Percentiles rank a stretch among this genome's conserved stretches.
Conservation (phyloP, 164 flowering plant species). For the Santalum album region DNA sequence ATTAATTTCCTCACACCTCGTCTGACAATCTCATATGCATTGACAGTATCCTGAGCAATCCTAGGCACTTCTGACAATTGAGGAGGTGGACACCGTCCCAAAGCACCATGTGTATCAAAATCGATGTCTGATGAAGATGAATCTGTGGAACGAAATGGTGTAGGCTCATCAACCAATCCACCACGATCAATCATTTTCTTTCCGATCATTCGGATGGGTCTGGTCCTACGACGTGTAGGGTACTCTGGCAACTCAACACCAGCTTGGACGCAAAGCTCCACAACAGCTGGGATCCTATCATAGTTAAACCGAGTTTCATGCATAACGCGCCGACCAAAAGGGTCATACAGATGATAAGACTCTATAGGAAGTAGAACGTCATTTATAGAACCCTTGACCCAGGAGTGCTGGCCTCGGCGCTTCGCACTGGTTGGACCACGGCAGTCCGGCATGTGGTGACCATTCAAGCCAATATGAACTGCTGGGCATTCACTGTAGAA, state of each 20-base stretch:
- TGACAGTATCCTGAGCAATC: conserved; percentile 60
- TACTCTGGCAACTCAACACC: conserved; percentile 81
- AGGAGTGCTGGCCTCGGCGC: conserved; percentile 58
- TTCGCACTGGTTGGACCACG: conserved; percentile 32
- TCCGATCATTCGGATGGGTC: conserved; percentile 71
- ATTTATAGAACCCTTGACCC: conserved; percentile 80
- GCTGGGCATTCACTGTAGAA: conserved; percentile 68
- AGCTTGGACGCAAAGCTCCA: conserved; percentile 95
- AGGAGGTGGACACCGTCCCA: conserved; percentile 34
- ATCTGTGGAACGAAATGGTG: conserved; percentile 18
- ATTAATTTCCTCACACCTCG: conserved; percentile 58
- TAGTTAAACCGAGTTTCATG: conserved; percentile 78
- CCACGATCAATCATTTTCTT: conserved; percentile 79
- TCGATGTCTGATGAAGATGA: conserved; percentile 31
- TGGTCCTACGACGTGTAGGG: conserved; percentile 74
- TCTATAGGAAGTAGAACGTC: conserved; percentile 78
- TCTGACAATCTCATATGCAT: conserved; percentile 64
- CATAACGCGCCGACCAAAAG: conserved; percentile 76
- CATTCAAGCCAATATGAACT: conserved; percentile 61
- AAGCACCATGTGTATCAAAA: conserved; percentile 53
- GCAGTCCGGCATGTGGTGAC: conserved; percentile 72
- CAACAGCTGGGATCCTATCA: conserved; percentile 88
- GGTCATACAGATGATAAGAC: conserved; percentile 89
- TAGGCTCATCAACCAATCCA: conserved; percentile 57
- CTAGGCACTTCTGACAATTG: conserved; percentile 25